phyloP scores from a whole-genome alignment of 768 basidiomycete species.

The Mycena leptocephala region DNA sequence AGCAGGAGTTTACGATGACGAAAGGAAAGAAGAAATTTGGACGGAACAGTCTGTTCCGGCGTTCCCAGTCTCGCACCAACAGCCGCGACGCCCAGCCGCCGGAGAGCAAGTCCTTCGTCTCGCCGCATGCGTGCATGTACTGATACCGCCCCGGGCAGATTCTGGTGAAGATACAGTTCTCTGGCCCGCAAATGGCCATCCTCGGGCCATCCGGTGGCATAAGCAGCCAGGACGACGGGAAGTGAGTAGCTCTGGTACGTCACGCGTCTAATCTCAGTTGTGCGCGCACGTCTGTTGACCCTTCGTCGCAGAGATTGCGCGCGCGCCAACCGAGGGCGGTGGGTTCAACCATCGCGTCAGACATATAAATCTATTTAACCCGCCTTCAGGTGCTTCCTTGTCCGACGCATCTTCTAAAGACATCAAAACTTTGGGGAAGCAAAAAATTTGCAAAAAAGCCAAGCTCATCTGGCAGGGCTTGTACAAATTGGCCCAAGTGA shows the following conservation, averaged over 20 bases:
- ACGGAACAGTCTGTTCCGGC: constrained; percentile 10
- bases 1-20: constrained; percentile 9
- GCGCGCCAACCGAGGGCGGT: constrained; percentile 6
- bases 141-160: constrained; percentile 18
- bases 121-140: background rate
- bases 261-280: constrained; percentile 7
- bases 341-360: constrained; percentile 9
- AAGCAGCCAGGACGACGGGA: constrained; percentile 8
- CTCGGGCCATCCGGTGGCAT: constrained; percentile 15
- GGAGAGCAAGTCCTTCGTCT: constrained; percentile 19
- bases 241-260: constrained; percentile 13
- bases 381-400: constrained; percentile 1
- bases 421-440: background rate
- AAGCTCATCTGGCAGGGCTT: constrained; percentile 3
- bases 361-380: constrained; percentile 19
- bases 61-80: background rate
- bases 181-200: background rate
- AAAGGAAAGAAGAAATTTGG: constrained; percentile 14
- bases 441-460: background rate
- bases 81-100: constrained; percentile 1
- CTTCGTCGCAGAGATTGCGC: constrained; percentile 17
- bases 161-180: constrained; percentile 3
- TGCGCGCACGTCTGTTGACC: constrained; percentile 18
- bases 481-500: background rate
- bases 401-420: background rate